Evolutionary conservation across 1,284 basidiomycete species (phyloP).

Genomic region (Amylostereum areolatum): DNA sequence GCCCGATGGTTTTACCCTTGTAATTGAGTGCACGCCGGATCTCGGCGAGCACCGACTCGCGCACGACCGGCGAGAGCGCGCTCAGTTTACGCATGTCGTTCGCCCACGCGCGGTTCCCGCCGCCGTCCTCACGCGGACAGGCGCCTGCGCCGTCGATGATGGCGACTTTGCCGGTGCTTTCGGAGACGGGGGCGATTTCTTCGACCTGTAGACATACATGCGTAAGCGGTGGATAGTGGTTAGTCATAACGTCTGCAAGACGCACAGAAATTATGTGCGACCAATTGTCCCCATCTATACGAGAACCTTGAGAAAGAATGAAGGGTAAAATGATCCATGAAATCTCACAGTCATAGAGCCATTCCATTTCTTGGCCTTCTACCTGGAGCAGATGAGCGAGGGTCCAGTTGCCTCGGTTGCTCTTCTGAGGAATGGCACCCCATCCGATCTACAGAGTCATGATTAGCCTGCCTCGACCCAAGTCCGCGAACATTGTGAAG

Average conservation of each 20-base stretch:
- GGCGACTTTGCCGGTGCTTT: constrained; percentile 9
- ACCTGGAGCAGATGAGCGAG: constrained; percentile 5
- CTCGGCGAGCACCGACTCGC: constrained; percentile 3
- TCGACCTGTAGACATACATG: constrained; percentile 4
- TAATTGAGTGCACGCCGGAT: constrained; percentile 11
- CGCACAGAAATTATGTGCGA: constrained; percentile 9
- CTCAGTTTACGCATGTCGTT: constrained; percentile 5
- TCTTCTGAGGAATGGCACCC: constrained; percentile 3
- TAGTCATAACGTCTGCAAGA: not conserved
- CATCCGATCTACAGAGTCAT: not conserved
- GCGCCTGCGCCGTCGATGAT: constrained; percentile 13
- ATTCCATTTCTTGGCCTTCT: constrained; percentile 2
- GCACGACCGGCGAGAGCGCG: not conserved
- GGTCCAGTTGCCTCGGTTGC: constrained; percentile 4
- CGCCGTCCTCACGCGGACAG: constrained; percentile 10
- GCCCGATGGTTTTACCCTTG: not conserved
- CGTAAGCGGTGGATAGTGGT: not conserved
- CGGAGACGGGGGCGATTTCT: constrained; percentile 7
- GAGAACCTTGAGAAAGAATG: not conserved
- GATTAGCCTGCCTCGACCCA: not conserved
- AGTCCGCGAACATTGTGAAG: not conserved
- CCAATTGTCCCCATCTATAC: constrained; percentile 11
- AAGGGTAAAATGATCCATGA: too few relatives aligned
- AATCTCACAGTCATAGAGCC: constrained; percentile 4
- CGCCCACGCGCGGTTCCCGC: constrained; percentile 6